phyloP scores from a whole-genome alignment of 495 filamentous ascomycete species.

The Penicillium lagena region DNA sequence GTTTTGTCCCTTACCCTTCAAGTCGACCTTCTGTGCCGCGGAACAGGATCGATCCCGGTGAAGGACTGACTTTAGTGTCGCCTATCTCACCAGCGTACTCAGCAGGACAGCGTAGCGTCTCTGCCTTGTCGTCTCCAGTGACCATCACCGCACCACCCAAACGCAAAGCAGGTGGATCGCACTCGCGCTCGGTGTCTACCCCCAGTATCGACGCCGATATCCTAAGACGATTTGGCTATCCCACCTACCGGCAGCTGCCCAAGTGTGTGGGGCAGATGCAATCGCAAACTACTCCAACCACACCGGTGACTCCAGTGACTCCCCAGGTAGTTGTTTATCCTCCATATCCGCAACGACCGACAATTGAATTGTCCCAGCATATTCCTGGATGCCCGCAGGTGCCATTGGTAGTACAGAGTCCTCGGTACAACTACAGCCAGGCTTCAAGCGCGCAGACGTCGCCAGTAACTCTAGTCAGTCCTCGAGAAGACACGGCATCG shows the following conservation, averaged over 20 bases:
- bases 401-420: slow-evolving; percentile 30
- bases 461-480: slow-evolving; percentile 39
- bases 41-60: slow-evolving; percentile 59
- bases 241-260: slow-evolving; percentile 73
- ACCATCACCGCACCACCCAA: slow-evolving; percentile 47
- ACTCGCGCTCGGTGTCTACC: slow-evolving; percentile 58
- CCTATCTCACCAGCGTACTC: slow-evolving; percentile 41
- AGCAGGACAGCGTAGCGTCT: slow-evolving; percentile 25
- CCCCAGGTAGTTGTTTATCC: slow-evolving; percentile 37
- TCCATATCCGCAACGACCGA: slow-evolving; percentile 18
- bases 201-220: slow-evolving; percentile 62
- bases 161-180: slow-evolving; percentile 37
- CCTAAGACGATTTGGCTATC: slow-evolving; percentile 66
- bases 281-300: slow-evolving; percentile 39
- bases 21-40: slow-evolving; percentile 41
- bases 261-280: slow-evolving; percentile 49
- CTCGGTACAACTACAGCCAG: slow-evolving; percentile 38
- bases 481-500: slow-evolving; percentile 24
- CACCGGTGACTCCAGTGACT: slow-evolving; percentile 38
- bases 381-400: slow-evolving; percentile 25
- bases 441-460: slow-evolving; percentile 39
- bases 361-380: slow-evolving; percentile 11
- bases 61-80: slow-evolving; percentile 48
- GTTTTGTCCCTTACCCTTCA: slow-evolving; percentile 36
- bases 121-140: slow-evolving; percentile 55